phyloP scores from a whole-genome alignment of 345 rosid species.

The Aegle marmelos region DNA sequence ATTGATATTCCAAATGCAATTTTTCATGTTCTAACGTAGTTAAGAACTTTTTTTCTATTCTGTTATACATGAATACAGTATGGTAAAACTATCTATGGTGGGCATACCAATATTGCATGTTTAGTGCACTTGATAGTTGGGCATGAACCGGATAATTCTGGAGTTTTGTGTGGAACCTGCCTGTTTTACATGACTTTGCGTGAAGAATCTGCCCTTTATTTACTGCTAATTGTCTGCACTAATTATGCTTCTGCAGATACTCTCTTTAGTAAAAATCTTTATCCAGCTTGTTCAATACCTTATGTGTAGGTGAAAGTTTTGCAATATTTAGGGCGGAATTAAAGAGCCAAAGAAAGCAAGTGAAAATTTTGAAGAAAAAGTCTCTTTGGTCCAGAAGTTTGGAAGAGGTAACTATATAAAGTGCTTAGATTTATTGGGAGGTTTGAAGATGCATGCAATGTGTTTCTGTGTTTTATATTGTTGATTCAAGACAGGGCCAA shows the following conservation, averaged over 20 bases:
- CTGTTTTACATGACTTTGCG: neutral
- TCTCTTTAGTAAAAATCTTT: neutral
- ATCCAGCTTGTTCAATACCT: neutral
- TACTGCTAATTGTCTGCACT: neutral
- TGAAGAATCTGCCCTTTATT: neutral
- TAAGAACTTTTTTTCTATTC: neutral
- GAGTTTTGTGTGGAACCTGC: neutral
- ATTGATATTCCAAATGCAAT: neutral
- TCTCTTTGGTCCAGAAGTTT: slow-evolving; percentile 85
- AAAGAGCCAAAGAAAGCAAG: slow-evolving; percentile 72
- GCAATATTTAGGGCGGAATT: slow-evolving; percentile 63
- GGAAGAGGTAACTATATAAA: slow-evolving; percentile 61
- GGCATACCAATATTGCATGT: neutral
- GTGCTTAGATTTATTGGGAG: neutral
- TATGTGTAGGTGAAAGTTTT: slow-evolving; percentile 49
- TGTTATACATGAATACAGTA: neutral
- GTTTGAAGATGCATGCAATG: neutral
- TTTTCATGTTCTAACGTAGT: neutral
- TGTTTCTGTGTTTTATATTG: neutral
- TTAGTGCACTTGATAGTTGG: neutral
- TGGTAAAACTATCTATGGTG: neutral
- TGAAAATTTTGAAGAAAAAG: slow-evolving; percentile 75
- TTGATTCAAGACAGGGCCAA: neutral
- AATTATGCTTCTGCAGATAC: neutral
- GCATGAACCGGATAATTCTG: neutral